phyloP scores from a whole-genome alignment of 768 basidiomycete genomes.

The Calocera viscosa region DNA sequence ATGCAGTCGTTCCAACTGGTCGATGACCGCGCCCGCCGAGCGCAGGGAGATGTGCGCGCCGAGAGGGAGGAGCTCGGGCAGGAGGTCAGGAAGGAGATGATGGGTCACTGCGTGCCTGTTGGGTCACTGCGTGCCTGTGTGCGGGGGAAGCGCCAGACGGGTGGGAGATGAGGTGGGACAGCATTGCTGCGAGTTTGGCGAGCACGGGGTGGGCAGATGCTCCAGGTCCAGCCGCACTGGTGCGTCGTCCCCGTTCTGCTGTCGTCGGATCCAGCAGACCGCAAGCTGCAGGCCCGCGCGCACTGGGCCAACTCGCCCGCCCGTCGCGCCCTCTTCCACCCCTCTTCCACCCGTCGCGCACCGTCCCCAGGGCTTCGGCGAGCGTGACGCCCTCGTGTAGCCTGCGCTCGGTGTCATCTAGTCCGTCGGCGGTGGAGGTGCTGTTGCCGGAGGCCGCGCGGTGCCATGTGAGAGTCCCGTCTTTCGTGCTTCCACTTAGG shows the following conservation, averaged over 20 bases:
- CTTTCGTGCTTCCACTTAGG: too few species aligned
- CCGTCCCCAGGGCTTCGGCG: too few species aligned
- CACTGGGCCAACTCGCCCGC: neutral
- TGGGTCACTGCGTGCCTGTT: neutral
- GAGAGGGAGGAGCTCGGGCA: slow-evolving; percentile 19
- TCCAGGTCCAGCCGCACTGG: neutral
- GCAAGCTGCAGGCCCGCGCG: neutral
- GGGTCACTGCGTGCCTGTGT: too few species aligned
- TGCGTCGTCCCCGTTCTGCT: too few species aligned
- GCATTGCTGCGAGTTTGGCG: neutral
- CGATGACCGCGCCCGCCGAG: slow-evolving; percentile 17
- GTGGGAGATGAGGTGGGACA: neutral
- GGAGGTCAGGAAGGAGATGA: neutral
- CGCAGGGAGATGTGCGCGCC: slow-evolving; percentile 23
- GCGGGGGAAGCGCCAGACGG: neutral
- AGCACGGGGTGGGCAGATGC: neutral
- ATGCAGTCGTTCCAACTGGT: slow-evolving; percentile 17
- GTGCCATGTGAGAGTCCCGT: too few species aligned
- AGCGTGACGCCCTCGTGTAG: too few species aligned
- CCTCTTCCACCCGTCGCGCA: too few species aligned
- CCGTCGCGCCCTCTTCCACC: too few species aligned
- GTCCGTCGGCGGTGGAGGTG: too few species aligned
- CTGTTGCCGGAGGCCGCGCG: too few species aligned
- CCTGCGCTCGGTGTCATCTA: too few species aligned
- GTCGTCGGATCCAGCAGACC: too few species aligned